Evolutionary conservation across 768 basidiomycete species (phyloP).

Genomic region (Termitomyces sp.): DNA sequence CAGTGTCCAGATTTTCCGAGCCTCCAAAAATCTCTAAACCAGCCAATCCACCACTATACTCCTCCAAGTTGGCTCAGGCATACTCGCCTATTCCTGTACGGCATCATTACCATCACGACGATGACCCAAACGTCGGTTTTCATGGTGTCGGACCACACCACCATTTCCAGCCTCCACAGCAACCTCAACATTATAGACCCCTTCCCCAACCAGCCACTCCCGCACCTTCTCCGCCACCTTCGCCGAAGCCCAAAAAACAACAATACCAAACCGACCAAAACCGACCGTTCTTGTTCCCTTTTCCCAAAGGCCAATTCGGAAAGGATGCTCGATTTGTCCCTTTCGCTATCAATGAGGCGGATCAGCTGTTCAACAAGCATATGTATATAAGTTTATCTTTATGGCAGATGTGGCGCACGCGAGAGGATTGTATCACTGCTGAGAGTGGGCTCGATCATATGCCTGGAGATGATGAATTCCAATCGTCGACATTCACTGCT

Average conservation of each 20-base stretch:
- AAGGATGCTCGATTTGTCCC: constrained; percentile 75
- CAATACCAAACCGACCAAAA: constrained; percentile 97
- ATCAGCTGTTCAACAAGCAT: constrained; percentile 82
- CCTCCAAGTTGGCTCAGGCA: constrained; percentile 79
- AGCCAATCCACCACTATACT: constrained; percentile 31
- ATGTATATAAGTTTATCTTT: constrained; percentile 87
- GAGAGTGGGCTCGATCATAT: constrained; percentile 88
- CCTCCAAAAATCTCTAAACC: constrained; percentile 26
- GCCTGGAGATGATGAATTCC: constrained; percentile 60
- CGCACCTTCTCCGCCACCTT: constrained; percentile 80
- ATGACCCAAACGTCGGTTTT: constrained; percentile 44
- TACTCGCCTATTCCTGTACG: constrained; percentile 91
- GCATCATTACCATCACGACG: constrained; percentile 90
- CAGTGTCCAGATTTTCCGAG: constrained; percentile 23
- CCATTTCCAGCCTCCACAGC: constrained; percentile 31
- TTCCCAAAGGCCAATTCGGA: constrained; percentile 60
- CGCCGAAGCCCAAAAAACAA: constrained; percentile 93
- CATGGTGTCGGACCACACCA: constrained; percentile 26
- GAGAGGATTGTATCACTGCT: constrained; percentile 91
- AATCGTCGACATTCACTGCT: constrained; percentile 42
- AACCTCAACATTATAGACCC: constrained; percentile 28
- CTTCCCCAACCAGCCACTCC: constrained; percentile 78
- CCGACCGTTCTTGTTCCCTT: constrained; percentile 93
- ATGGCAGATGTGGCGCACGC: constrained; percentile 91
- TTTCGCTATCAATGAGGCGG: constrained; percentile 94